Evolutionary conservation across 2,329 filamentous ascomycete genomes (phyloP).

Genomic region (Niveomyces coronatus): DNA sequence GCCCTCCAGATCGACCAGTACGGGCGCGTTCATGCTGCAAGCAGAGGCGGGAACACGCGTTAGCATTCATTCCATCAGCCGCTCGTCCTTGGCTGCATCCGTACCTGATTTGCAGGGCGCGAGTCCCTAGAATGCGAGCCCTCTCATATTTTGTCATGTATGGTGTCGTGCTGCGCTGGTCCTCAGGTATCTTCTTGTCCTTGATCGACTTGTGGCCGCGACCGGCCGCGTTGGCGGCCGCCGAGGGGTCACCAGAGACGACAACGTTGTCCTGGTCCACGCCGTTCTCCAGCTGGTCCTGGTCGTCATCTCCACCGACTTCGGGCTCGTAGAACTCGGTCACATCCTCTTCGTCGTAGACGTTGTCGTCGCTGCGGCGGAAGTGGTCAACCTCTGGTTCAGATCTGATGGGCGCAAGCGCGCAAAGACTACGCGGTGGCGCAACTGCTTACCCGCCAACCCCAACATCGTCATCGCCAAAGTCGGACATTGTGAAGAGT

Average conservation of each 20-base stretch:
- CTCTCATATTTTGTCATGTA: conserved; percentile 99
- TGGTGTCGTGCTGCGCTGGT: conserved; percentile 82
- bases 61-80: conserved; percentile 6
- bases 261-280: conserved; percentile 51
- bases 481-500: conserved; percentile 56
- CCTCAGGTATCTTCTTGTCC: conserved; percentile 84
- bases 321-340: conserved; percentile 47
- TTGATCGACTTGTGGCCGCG: conserved; percentile 47
- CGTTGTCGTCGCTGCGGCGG: conserved; percentile 51
- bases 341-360: conserved; percentile 61
- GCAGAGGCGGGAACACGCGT: conserved; percentile 11
- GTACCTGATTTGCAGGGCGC: conserved; percentile 91
- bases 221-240: conserved; percentile 46
- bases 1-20: conserved; percentile 91
- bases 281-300: conserved; percentile 40
- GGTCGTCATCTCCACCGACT: conserved; percentile 41
- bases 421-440: neutral
- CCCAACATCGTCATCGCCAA: conserved; percentile 54
- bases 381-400: neutral
- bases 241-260: conserved; percentile 51
- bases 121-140: conserved; percentile 83
- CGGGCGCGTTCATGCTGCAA: conserved; percentile 86
- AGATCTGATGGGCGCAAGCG: conserved; percentile 7
- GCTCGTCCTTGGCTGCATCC: conserved; percentile 16
- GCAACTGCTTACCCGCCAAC: conserved; percentile 41